These are phyloP conservation scores for Borealophlyctis nickersoniae DNA, from an alignment of 192 early-diverging fungal species.

Conservation along the genomic window DNA sequence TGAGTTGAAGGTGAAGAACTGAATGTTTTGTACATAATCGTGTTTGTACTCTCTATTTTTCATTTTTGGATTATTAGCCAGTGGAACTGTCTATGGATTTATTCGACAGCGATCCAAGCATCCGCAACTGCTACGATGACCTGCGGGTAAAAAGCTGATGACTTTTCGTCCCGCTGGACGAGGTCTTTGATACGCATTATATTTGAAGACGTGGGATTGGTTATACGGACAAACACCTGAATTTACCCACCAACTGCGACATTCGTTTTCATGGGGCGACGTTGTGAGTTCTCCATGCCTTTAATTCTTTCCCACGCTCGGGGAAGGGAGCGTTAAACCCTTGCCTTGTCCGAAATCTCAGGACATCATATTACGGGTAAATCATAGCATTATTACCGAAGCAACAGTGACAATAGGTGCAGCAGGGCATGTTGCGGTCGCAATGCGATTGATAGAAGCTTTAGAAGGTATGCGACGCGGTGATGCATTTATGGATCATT, in stretches of 20 bases:
- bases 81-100: slow-evolving; percentile 24
- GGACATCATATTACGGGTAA: slow-evolving; percentile 18
- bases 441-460: slow-evolving; percentile 15
- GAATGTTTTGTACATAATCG: slow-evolving; percentile 19
- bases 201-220: slow-evolving; percentile 75
- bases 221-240: slow-evolving; percentile 88
- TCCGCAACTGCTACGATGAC: slow-evolving; percentile 36
- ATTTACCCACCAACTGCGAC: slow-evolving; percentile 54
- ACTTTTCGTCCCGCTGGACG: neutral
- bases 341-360: neutral
- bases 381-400: slow-evolving; percentile 23
- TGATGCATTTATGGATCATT: neutral
- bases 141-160: slow-evolving; percentile 28
- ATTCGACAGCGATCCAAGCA: slow-evolving; percentile 26
- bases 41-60: neutral
- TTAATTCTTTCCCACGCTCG: too few relatives aligned
- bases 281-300: slow-evolving; percentile 18
- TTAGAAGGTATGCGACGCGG: slow-evolving; percentile 16
- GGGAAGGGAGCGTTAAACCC: neutral
- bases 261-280: slow-evolving; percentile 26
- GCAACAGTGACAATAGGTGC: slow-evolving; percentile 7
- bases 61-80: slow-evolving; percentile 19
- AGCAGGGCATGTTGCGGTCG: slow-evolving; percentile 8
- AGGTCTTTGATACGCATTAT: slow-evolving; percentile 4
- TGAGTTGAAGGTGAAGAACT: slow-evolving; percentile 16